phyloP scores from a whole-genome alignment of 345 rosid genomes.

The Brassica incana region DNA sequence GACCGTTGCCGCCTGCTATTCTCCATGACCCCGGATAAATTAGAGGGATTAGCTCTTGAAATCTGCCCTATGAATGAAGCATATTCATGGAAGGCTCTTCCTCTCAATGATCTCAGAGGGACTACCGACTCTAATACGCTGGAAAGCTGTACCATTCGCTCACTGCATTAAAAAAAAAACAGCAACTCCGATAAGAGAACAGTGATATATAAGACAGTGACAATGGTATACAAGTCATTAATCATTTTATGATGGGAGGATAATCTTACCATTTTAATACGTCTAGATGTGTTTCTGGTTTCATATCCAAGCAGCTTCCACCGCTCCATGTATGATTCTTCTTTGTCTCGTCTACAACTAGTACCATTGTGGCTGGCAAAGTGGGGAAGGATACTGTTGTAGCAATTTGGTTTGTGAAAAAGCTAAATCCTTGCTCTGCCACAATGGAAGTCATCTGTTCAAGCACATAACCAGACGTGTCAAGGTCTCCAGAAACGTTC shows the following conservation, averaged over 20 bases:
- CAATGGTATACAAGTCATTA: not conserved
- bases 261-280: conserved; percentile 42
- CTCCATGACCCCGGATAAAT: conserved; percentile 45
- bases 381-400: conserved; percentile 38
- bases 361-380: conserved; percentile 32
- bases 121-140: conserved; percentile 53
- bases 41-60: conserved; percentile 66
- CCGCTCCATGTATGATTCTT: conserved; percentile 31
- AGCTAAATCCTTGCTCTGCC: conserved; percentile 61
- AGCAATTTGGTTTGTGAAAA: conserved; percentile 51
- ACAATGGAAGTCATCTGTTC: conserved; percentile 56
- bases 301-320: conserved; percentile 36
- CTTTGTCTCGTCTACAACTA: conserved; percentile 35
- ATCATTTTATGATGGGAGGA: not conserved
- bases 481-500: conserved; percentile 46
- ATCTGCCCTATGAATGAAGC: conserved; percentile 65
- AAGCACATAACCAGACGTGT: conserved; percentile 49
- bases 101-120: conserved; percentile 63
- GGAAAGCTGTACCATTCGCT: conserved; percentile 40
- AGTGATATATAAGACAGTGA: not conserved
- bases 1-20: conserved; percentile 55
- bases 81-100: conserved; percentile 67
- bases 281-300: conserved; percentile 34
- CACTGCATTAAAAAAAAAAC: conserved; percentile 55
- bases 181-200: not conserved